Percentiles rank a stretch among this genome's conserved stretches.
phyloP scores from a whole-genome alignment of 495 filamentous ascomycete species.

The Gamarada debralockiae region DNA sequence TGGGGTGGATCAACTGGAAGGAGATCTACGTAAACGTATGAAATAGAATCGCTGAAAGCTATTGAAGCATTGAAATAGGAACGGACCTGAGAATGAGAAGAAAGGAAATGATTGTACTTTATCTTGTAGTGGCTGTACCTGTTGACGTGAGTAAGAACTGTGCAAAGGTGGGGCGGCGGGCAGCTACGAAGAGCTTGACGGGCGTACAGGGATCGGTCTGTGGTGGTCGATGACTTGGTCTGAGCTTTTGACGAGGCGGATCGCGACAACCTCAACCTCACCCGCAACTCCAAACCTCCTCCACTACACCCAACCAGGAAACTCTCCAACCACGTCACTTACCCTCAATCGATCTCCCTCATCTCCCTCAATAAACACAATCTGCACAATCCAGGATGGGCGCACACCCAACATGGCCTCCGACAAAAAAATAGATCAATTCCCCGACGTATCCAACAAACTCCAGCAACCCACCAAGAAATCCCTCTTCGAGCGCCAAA shows the following conservation, averaged over 20 bases:
- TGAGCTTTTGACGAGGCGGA: not conserved
- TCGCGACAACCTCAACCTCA: not conserved
- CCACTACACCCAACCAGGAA: too few relatives aligned
- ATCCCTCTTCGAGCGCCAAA: slow-evolving; percentile 88
- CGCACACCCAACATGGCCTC: slow-evolving; percentile 11
- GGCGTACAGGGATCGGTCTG: not conserved
- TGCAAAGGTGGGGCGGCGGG: not conserved
- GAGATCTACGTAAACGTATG: too few relatives aligned
- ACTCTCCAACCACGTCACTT: too few relatives aligned
- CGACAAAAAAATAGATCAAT: slow-evolving; percentile 41
- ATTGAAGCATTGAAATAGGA: too few relatives aligned
- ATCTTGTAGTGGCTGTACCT: too few relatives aligned
- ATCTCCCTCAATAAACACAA: not conserved
- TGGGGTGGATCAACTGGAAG: not conserved
- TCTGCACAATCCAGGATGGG: not conserved
- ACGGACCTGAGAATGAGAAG: too few relatives aligned
- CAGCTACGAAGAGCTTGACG: not conserved
- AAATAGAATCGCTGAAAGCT: too few relatives aligned
- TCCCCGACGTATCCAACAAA: slow-evolving; percentile 81
- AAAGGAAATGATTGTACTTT: too few relatives aligned
- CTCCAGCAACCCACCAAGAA: slow-evolving; percentile 81
- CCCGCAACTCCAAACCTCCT: not conserved
- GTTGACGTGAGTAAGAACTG: not conserved
- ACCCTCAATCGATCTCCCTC: too few relatives aligned
- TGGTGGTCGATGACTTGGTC: not conserved